phyloP scores from a whole-genome alignment of 345 rosid species.

The Luvunga scandens region DNA sequence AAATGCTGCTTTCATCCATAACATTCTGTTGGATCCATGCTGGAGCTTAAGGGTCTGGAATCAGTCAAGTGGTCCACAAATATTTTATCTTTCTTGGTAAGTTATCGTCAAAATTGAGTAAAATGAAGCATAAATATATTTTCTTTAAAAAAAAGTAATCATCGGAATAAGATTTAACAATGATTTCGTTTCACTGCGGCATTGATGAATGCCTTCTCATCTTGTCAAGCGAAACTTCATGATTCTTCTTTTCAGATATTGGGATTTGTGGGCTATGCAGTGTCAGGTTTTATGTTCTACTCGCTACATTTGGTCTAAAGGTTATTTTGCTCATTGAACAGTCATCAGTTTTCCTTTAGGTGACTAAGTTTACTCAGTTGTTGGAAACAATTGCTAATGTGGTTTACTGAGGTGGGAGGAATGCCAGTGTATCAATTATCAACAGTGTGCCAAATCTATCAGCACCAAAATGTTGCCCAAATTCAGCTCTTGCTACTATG shows the following conservation, averaged over 20 bases:
- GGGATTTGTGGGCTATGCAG: slow-evolving; percentile 36
- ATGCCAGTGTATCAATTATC: slow-evolving; percentile 31
- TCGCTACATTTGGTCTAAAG: slow-evolving; percentile 47
- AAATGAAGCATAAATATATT: too few relatives aligned
- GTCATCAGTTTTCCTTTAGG: background rate
- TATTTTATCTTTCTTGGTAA: slow-evolving; percentile 16
- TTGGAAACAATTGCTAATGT: background rate
- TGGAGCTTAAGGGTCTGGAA: slow-evolving; percentile 40
- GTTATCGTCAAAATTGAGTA: background rate
- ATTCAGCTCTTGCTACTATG: slow-evolving; percentile 16
- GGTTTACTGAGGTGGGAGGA: background rate
- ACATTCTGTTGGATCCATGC: slow-evolving; percentile 38
- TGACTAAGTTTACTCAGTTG: background rate
- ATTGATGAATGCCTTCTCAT: background rate
- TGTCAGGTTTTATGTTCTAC: slow-evolving; percentile 35
- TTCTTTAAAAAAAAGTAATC: too few relatives aligned
- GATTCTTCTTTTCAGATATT: slow-evolving; percentile 34
- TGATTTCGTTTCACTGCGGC: background rate
- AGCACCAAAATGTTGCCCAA: background rate
- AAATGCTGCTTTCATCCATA: slow-evolving; percentile 17
- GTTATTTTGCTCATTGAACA: slow-evolving; percentile 20
- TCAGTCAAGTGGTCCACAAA: slow-evolving; percentile 28
- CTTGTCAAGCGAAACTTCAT: background rate
- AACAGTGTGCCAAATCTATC: slow-evolving; percentile 34
- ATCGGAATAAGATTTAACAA: too few relatives aligned